Evolutionary conservation across 371 early-diverging fungal genomes (phyloP).

Genomic region (Vavraia culicis): DNA sequence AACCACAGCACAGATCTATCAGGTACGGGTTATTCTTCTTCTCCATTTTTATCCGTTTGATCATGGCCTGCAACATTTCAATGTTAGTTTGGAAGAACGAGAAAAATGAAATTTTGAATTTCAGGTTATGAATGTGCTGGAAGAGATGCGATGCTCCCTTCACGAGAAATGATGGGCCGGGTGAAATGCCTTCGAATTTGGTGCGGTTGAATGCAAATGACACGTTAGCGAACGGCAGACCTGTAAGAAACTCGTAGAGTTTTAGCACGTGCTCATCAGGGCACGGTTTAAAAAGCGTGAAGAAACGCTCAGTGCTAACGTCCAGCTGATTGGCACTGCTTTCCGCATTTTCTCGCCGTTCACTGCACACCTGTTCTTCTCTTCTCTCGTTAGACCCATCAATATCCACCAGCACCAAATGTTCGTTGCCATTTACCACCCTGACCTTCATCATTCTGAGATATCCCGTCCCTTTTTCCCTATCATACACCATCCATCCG

Average conservation of each 20-base stretch:
- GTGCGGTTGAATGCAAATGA: no score
- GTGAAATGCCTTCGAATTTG: no score
- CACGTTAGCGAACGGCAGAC: no score
- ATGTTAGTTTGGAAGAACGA: constrained; percentile 9
- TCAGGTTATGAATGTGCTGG: not conserved
- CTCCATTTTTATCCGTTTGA: not conserved
- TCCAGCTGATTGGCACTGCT: no score
- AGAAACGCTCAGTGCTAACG: no score
- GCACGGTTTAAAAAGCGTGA: no score
- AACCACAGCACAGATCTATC: constrained; percentile 6
- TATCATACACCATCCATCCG: constrained; percentile 1
- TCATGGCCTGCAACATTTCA: not conserved
- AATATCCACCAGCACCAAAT: not conserved
- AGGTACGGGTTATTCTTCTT: not conserved
- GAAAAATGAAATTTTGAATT: constrained; percentile 1
- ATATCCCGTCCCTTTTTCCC: constrained; percentile 1
- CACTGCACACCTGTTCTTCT: no score
- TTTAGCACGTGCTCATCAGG: no score
- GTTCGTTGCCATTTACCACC: constrained; percentile 1
- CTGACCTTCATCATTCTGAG: not conserved
- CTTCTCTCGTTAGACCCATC: no score
- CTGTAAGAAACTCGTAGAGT: no score
- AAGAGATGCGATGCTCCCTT: not conserved
- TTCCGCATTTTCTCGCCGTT: no score
- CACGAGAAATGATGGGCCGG: not conserved